Conservation (phyloP, 495 filamentous ascomycete genomes). For the Neurospora sp. region DNA sequence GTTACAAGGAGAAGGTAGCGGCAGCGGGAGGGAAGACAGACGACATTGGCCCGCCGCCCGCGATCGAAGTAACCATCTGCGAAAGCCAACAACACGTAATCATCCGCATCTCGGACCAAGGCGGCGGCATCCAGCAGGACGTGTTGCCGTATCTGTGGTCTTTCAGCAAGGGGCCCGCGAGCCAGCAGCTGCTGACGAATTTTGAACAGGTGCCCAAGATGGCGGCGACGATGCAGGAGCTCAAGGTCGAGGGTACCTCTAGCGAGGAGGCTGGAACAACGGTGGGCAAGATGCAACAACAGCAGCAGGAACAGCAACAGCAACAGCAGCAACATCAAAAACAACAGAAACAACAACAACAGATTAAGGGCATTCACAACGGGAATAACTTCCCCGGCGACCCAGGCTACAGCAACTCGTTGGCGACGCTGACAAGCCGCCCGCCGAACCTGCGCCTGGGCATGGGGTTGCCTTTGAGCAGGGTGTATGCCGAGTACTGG, state of each 20-base stretch:
- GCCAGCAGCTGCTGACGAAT: slow-evolving; percentile 63
- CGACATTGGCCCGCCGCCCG: slow-evolving; percentile 45
- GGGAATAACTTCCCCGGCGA: slow-evolving; percentile 3
- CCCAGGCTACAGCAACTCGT: slow-evolving; percentile 45
- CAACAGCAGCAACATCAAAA: background rate
- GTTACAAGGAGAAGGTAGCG: slow-evolving; percentile 5
- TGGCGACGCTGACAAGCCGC: slow-evolving; percentile 66
- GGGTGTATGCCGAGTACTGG: slow-evolving; percentile 98
- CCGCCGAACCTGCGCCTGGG: slow-evolving; percentile 83
- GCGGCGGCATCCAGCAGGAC: slow-evolving; percentile 80
- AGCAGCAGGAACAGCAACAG: background rate
- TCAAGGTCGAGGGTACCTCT: slow-evolving; percentile 30
- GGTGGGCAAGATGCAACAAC: background rate
- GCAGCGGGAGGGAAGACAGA: slow-evolving; percentile 6
- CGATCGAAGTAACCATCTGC: slow-evolving; percentile 89
- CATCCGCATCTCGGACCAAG: slow-evolving; percentile 89
- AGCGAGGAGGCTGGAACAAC: background rate
- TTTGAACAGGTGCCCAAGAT: slow-evolving; percentile 80
- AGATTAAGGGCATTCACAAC: background rate
- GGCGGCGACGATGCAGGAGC: slow-evolving; percentile 90
- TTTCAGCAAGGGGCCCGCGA: slow-evolving; percentile 82
- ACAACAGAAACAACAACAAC: background rate
- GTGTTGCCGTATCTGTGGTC: slow-evolving; percentile 90
- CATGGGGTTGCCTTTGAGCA: slow-evolving; percentile 87
- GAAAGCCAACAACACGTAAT: slow-evolving; percentile 94